These are phyloP conservation scores for Lyophyllum semitale DNA, from an alignment of 768 basidiomycete genomes.

Conservation along the genomic window DNA sequence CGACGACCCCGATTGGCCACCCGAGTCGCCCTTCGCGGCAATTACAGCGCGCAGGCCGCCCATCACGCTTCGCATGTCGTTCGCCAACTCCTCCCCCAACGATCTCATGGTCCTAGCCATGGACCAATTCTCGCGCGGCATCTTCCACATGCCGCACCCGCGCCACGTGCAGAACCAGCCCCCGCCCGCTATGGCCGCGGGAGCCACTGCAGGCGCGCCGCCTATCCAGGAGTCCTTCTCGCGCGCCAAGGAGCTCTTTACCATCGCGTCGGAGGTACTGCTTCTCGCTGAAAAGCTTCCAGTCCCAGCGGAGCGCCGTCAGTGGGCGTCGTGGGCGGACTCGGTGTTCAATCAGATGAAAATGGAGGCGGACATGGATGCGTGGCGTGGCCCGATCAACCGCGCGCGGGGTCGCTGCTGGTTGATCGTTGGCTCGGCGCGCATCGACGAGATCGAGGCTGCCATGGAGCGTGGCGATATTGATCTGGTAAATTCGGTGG, in stretches of 20 bases:
- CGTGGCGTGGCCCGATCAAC: slow-evolving; percentile 47
- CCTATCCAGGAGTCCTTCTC: slow-evolving; percentile 41
- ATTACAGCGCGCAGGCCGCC: slow-evolving; percentile 53
- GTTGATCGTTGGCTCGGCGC: slow-evolving; percentile 57
- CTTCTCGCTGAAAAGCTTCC: slow-evolving; percentile 59
- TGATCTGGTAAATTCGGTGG: slow-evolving; percentile 41
- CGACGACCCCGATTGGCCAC: slow-evolving; percentile 51
- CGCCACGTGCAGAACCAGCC: slow-evolving; percentile 17
- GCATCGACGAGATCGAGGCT: slow-evolving; percentile 57
- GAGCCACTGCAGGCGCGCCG: slow-evolving; percentile 13
- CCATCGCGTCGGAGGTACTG: slow-evolving; percentile 63
- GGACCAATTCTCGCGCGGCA: slow-evolving; percentile 70
- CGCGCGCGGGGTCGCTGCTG: slow-evolving; percentile 55
- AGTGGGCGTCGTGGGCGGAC: slow-evolving; percentile 66
- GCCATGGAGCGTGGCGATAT: slow-evolving; percentile 46
- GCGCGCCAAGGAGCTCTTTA: slow-evolving; percentile 60
- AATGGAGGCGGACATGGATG: slow-evolving; percentile 57
- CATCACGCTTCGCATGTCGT: slow-evolving; percentile 47
- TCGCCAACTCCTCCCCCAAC: slow-evolving; percentile 41
- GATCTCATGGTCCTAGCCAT: slow-evolving; percentile 62
- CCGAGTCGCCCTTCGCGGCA: slow-evolving; percentile 51
- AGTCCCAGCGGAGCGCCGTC: slow-evolving; percentile 42
- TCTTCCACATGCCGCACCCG: slow-evolving; percentile 71
- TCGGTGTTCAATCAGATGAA: slow-evolving; percentile 64
- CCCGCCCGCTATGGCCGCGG: slow-evolving; percentile 12